A percentile compares a stretch with the other conserved stretches of the same genome.
Evolutionary conservation across 129 eudicot species (phyloP).

Genomic region (Ambrosia artemisiifolia): DNA sequence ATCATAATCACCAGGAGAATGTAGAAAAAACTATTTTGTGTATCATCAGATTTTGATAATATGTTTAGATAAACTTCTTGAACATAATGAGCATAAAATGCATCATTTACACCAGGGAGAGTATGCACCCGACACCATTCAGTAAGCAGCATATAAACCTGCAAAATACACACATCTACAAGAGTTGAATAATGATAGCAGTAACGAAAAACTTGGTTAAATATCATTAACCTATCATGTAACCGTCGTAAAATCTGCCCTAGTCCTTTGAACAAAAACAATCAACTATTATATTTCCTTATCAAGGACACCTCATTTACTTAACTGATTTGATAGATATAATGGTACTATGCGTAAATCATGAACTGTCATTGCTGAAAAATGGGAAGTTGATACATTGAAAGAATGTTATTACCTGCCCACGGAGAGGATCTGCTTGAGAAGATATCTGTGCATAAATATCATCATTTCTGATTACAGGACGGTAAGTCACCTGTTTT

Average conservation of each 20-base stretch:
- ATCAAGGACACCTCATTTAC: neutral
- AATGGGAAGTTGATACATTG: neutral
- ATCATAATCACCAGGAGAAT: conserved; percentile 42
- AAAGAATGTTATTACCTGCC: neutral
- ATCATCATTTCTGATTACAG: conserved; percentile 53
- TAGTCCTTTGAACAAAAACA: neutral
- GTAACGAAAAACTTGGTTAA: neutral
- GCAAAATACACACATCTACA: conserved; percentile 2
- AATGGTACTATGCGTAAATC: neutral
- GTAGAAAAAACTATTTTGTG: conserved; percentile 54
- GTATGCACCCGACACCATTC: conserved; percentile 62
- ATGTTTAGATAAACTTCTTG: conserved; percentile 42
- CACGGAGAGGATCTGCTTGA: conserved; percentile 48
- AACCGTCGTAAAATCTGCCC: neutral
- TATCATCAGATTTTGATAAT: conserved; percentile 62
- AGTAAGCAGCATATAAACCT: conserved; percentile 53
- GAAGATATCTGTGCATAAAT: conserved; percentile 33
- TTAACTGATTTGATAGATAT: neutral
- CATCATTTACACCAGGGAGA: conserved; percentile 56
- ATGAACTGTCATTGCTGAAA: too few relatives aligned
- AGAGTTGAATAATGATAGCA: neutral
- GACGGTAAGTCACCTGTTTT: conserved; percentile 44
- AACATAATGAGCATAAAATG: conserved; percentile 43
- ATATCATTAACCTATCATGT: neutral
- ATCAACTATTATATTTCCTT: neutral